Base-by-base conservation (phyloP, 2,329 filamentous ascomycete species). In the Monosporascus sp. region DNA sequence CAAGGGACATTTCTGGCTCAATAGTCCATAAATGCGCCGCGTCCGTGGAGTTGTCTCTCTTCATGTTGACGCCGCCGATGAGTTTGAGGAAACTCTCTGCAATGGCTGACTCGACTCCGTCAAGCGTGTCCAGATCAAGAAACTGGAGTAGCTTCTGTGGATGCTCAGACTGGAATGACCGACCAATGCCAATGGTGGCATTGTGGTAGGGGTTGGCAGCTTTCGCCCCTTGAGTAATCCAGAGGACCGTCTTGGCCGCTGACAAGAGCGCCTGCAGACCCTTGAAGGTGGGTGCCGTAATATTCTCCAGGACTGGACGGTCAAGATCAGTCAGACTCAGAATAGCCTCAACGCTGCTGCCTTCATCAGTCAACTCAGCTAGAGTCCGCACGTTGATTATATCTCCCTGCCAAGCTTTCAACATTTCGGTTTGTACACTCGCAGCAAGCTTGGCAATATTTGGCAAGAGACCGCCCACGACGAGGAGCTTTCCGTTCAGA, bases 131-230 rank as follows among this genome's bases (percentile, higher is more conserved):
- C n/a, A 43, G 39, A 5, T 43, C 39, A 43, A 43, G 8, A 22
- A 43, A 43, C 22, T 43, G 39, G 17, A 43, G 18, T 18, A 22
- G 22, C 39, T 43, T 43, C 8, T n/a, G 18, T n/a, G 39, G 39
- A 22, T 43, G 18, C 17, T 43, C 39, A 22, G 39, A 43, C 8
- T 18, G 39, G 22, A 43, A 43, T 18, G n/a, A 18, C 9, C 52
- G 49, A 20, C 50, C 39, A 18, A 56, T 3, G 37, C 49, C 52
- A 15, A 51, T 38, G 27, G 43, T 54, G 49, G 51, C 51, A 31
- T 50, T 46, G 2, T 22, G 41, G 20, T 44, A 39, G 2, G 54
- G 51, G 3, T 52, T 8, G 9, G 15, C 46, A 20, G 6, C 46
- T 48, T 43, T 39, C 15, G 50, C 47, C 18, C 49, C 39, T 18